Evolutionary conservation across 495 filamentous ascomycete species (phyloP).

Genomic region (Neurospora africana): DNA sequence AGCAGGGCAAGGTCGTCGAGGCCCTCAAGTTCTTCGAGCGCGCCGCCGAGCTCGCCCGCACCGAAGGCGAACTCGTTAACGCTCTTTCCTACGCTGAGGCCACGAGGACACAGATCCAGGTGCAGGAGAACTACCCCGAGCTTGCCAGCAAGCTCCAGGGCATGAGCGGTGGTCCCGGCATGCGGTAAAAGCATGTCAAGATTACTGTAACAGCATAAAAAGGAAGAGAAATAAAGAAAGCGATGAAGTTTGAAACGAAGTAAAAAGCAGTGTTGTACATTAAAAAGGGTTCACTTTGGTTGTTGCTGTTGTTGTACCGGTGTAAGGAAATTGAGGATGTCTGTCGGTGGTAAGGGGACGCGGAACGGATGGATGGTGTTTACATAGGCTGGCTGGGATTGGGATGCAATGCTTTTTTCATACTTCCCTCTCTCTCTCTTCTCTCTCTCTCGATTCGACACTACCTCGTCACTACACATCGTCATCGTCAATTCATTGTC

Average conservation of each 20-base stretch:
- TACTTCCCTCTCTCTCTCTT: neutral
- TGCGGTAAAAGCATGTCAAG: conserved; percentile 11
- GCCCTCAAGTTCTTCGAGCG: conserved; percentile 96
- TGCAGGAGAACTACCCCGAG: conserved; percentile 97
- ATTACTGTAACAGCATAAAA: neutral
- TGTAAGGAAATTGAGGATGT: neutral
- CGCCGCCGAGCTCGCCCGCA: conserved; percentile 89
- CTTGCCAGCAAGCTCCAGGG: conserved; percentile 72
- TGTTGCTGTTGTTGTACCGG: neutral
- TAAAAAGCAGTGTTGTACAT: neutral
- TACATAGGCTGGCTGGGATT: neutral
- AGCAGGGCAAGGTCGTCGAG: conserved; percentile 93
- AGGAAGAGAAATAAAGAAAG: neutral
- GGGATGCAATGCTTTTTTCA: neutral
- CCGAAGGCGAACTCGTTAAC: conserved; percentile 91
- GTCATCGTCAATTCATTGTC: neutral
- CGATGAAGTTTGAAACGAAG: neutral
- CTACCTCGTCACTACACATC: neutral
- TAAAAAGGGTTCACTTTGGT: neutral
- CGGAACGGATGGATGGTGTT: neutral
- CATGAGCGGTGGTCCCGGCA: conserved; percentile 40
- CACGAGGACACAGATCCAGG: conserved; percentile 90
- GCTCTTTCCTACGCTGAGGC: conserved; percentile 96
- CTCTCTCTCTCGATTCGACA: neutral
- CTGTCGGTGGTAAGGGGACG: neutral